Conservation (phyloP, 495 filamentous ascomycete genomes). For the Thermothielavioides terrestris region DNA sequence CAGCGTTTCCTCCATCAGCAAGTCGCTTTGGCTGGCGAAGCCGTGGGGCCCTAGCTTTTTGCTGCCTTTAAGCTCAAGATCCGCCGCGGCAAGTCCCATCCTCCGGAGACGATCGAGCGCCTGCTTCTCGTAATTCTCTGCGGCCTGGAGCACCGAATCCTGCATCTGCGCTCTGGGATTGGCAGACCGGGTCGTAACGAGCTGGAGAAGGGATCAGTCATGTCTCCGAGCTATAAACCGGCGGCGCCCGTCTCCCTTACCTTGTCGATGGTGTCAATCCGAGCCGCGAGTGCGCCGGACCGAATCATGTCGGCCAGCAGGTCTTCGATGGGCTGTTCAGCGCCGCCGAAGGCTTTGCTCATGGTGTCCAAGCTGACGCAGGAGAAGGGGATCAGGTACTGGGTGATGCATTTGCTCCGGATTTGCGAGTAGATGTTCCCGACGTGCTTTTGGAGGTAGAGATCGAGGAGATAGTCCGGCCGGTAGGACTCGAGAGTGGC, state of each 20-base stretch:
- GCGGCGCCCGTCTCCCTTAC: no score
- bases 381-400: constrained; percentile 78
- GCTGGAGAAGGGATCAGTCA: constrained; percentile 27
- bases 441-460: constrained; percentile 74
- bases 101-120: constrained; percentile 66
- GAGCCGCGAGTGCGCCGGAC: constrained; percentile 58
- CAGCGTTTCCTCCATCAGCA: constrained; percentile 7
- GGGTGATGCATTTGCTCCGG: constrained; percentile 82
- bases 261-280: constrained; percentile 74
- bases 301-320: constrained; percentile 75
- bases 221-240: neutral
- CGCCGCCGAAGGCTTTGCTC: constrained; percentile 53
- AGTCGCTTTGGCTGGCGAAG: neutral
- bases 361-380: constrained; percentile 63
- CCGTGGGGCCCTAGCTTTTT: constrained; percentile 13
- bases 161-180: constrained; percentile 63
- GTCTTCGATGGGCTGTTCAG: constrained; percentile 54
- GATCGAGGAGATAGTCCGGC: constrained; percentile 79
- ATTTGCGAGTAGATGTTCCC: constrained; percentile 60
- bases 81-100: constrained; percentile 63
- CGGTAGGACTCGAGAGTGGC: constrained; percentile 71
- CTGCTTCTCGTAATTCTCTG: constrained; percentile 62
- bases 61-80: constrained; percentile 55
- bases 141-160: constrained; percentile 51
- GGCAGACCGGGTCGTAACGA: constrained; percentile 58